Evolutionary conservation across 2,329 filamentous ascomycete species (phyloP), one percentile per base, ranked within the genome.

Genomic region (Pyricularia sp.): DNA sequence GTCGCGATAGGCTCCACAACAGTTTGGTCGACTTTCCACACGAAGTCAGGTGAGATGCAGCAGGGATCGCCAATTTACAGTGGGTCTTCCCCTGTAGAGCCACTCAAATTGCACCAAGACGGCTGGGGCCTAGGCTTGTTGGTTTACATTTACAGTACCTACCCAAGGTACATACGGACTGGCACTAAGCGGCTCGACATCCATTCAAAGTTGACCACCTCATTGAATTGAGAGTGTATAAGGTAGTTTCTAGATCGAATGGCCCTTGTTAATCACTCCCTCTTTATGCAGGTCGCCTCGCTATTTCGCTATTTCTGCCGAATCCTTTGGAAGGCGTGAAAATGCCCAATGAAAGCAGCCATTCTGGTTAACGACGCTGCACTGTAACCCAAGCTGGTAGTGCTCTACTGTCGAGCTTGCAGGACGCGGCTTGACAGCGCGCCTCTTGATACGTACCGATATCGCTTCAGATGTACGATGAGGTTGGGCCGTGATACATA

Each of bases 21-120:
- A 24, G 22, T 24, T 57, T 57, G n/a, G 53, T 12, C 24, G 19
- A 59, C 55, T 59, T 59, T 59, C 55, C 30, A 66, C 30, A 66
- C 67, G 66, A 68, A 70, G 66, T 68, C 69, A 70, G 68, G 69
- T 70, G 68, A 69, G 62, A 64, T 68, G 67, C 67, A 64, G 66
- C 64, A 62, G 33, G 61, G 61, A 40, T 62, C 33, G 28, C n/a
- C 33, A 49, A 24, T 33, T 62, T 40, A 44, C 28, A 35, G 16
- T 35, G 60, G 28, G 60, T n/a, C 60, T 4, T 33, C 6, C 22
- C 13, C n/a, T 60, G 24, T n/a, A n/a, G 53, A 57, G 9, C 24
- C 55, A 59, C 22, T 59, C 24, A 13, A 26, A 19, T 28, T 59
- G 53, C 53, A 24, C 1, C 40, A 19, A 49, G 40, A 9, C 40